A percentile compares a stretch with the other conserved stretches of the same genome.
Conservation (phyloP, 352 stramenopile species). For the Globisporangium spiculum region DNA sequence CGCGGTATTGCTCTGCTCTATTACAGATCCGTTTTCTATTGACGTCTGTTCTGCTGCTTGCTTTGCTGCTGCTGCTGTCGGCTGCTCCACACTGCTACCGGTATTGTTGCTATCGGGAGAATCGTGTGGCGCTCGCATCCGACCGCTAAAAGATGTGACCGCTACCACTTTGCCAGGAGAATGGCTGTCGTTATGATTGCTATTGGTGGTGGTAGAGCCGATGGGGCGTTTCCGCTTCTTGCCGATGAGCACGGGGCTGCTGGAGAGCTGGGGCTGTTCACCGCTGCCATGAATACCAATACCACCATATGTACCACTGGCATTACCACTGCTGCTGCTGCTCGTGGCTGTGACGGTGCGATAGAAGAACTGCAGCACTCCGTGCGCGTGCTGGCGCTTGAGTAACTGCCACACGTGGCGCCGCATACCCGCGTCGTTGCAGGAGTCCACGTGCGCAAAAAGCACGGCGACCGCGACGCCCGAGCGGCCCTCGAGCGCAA, state of each 20-base stretch:
- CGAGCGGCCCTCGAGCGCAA: constrained; percentile 50
- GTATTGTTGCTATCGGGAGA: background rate
- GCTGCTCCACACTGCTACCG: constrained; percentile 13
- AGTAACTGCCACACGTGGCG: constrained; percentile 56
- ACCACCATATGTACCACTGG: background rate
- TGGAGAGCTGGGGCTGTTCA: background rate
- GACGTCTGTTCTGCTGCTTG: background rate
- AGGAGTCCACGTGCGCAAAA: constrained; percentile 42
- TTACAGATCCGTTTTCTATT: background rate
- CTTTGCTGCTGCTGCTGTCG: constrained; percentile 10
- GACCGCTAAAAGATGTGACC: background rate
- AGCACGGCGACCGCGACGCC: constrained; percentile 41
- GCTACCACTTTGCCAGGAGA: background rate
- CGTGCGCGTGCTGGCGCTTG: constrained; percentile 37
- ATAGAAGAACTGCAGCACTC: constrained; percentile 58
- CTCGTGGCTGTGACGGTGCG: background rate
- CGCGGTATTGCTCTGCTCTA: background rate
- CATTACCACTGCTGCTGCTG: background rate
- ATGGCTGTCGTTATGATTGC: background rate
- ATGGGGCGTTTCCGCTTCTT: constrained; percentile 64
- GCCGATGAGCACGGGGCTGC: constrained; percentile 9
- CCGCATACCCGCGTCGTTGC: constrained; percentile 37
- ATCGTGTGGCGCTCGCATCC: background rate
- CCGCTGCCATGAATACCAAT: background rate
- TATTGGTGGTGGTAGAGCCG: background rate